Conservation (phyloP, 2,329 filamentous ascomycete species). For the Fusarium pseudoanthophilum region DNA sequence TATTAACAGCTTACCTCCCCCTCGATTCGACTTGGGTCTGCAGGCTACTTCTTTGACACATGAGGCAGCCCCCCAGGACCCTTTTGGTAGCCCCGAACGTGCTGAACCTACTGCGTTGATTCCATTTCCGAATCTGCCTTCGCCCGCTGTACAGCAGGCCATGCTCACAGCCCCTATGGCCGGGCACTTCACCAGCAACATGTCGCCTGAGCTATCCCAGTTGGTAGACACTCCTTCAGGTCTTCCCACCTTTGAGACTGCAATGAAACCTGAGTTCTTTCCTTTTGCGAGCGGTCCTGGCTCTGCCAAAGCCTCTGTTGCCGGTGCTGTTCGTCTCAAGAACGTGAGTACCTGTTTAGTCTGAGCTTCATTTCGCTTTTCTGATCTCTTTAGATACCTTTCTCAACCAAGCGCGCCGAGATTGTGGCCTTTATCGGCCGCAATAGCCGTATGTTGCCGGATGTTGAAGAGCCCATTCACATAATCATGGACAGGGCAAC, state of each 20-base stretch:
- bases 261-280: constrained; percentile 55
- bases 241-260: constrained; percentile 48
- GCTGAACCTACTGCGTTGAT: constrained; percentile 11
- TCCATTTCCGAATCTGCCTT: constrained; percentile 12
- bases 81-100: constrained; percentile 25
- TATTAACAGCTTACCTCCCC: constrained; percentile 48
- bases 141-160: constrained; percentile 22
- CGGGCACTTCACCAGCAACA: constrained; percentile 35
- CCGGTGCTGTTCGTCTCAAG: constrained; percentile 61
- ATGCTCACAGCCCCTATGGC: constrained; percentile 21
- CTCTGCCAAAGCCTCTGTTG: constrained; percentile 44
- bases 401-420: constrained; percentile 63
- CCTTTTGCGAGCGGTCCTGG: constrained; percentile 58
- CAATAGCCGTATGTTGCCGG: constrained; percentile 65
- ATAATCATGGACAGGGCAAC: constrained; percentile 73
- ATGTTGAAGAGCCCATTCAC: constrained; percentile 66
- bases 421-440: constrained; percentile 69
- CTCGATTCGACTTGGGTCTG: constrained; percentile 50
- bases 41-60: constrained; percentile 2
- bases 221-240: constrained; percentile 50
- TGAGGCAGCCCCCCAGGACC: constrained; percentile 17
- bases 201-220: constrained; percentile 52
- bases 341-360: constrained; percentile 56
- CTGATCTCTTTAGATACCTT: constrained; percentile 63
- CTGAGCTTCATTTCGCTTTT: background rate